Evolutionary conservation across 2,329 filamentous ascomycete genomes (phyloP), one percentile per base, ranked within the genome.

Genomic region (Massarina eburnea): DNA sequence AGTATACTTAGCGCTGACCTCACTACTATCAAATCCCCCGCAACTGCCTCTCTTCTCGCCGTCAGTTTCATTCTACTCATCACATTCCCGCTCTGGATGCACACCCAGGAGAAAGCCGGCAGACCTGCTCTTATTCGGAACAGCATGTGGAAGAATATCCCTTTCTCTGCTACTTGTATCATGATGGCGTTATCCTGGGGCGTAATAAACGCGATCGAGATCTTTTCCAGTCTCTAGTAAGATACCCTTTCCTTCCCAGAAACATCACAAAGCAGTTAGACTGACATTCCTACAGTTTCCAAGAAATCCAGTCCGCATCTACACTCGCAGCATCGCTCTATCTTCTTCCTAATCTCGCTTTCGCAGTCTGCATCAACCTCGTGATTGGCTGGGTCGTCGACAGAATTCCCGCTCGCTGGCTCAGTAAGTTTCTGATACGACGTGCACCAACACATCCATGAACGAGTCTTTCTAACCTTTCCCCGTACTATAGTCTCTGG

Each of bases 121-220:
- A 49, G 55, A 29, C 45, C 58, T n/a, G 59, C 61, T 18, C 62
- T 67, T 2, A 49, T 66, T 4, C 62, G 61, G 0, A 64, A 66
- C 46, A 47, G 42, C 3, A 45, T 86, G 0, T 86, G 83, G 83
- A 73, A 65, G 19, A 83, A 80, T 36, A 55, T 63, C 0, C 64
- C 76, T 0, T 86, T 86, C 54, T 73, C 80, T 0, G 73, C 68
- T 18, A 77, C 81, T 4, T 85, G 82, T 57, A 58, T 76, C 9
- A 78, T 58, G 57, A 65, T 74, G 6, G 51, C 67, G 1, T 48
- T 74, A 1, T 61, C 59, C 7, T 66, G 62, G 40, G 62, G 64
- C 29, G 73, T 67, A 1, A 64, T 62, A 6, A 71, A 68, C 3
- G 63, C 65, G 8, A 63, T 66, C 12, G 71, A 70, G 45, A 62